Percentiles rank a stretch among this genome's conserved stretches.
These are phyloP conservation scores for Pythium aquatile DNA, from an alignment of 352 stramenopile species.

Conservation along the genomic window DNA sequence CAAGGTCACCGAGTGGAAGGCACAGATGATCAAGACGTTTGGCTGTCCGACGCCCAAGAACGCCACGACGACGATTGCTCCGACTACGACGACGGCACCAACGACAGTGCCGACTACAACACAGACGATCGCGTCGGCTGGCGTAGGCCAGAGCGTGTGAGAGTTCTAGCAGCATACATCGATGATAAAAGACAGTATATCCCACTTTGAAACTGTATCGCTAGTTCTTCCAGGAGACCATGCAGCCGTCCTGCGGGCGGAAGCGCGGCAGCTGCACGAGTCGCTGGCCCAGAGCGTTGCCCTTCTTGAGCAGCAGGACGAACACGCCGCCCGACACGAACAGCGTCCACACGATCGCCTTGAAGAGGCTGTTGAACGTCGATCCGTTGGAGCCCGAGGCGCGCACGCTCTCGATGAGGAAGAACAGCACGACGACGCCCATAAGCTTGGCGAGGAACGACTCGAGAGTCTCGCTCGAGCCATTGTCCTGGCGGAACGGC, in stretches of 20 bases:
- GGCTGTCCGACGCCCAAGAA: constrained; percentile 21
- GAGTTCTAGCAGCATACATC: not conserved
- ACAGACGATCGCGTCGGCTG: not conserved
- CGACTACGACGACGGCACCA: not conserved
- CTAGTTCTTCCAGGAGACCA: constrained; percentile 73
- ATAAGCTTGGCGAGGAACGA: constrained; percentile 53
- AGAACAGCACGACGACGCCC: constrained; percentile 47
- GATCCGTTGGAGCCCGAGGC: constrained; percentile 21
- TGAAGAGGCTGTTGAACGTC: constrained; percentile 52
- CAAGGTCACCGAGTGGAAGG: constrained; percentile 25
- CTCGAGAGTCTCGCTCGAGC: constrained; percentile 48
- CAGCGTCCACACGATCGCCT: constrained; percentile 51
- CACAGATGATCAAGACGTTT: constrained; percentile 24
- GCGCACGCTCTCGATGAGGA: constrained; percentile 59
- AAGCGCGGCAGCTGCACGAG: constrained; percentile 66
- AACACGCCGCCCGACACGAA: constrained; percentile 49
- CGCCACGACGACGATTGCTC: not conserved
- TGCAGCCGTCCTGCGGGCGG: constrained; percentile 71
- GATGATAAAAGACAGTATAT: not conserved
- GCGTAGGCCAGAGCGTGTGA: not conserved
- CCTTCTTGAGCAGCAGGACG: constrained; percentile 73
- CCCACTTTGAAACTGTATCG: not conserved
- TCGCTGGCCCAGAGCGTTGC: constrained; percentile 58
- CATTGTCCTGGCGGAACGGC: constrained; percentile 39
- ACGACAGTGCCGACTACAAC: not conserved